Conservation (phyloP, 139 green algal species). For the Picochlorum costavermella region DNA sequence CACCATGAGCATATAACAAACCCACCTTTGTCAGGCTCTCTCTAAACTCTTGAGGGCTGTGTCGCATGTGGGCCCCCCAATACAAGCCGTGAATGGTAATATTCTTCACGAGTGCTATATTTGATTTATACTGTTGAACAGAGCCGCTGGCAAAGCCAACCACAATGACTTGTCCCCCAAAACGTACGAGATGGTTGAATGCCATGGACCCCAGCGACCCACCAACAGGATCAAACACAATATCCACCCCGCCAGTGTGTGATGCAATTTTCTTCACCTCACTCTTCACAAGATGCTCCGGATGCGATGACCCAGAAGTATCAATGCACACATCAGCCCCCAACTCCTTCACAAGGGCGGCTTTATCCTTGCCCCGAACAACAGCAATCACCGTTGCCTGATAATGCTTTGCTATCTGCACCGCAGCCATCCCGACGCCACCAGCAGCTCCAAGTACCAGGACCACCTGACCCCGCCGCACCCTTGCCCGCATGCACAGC, state of each 20-base stretch:
- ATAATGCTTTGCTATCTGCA: conserved; percentile 52
- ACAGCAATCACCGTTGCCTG: conserved; percentile 39
- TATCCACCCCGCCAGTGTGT: conserved; percentile 46
- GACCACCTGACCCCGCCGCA: conserved; percentile 63
- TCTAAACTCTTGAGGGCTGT: conserved; percentile 45
- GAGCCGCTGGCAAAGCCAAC: conserved; percentile 72
- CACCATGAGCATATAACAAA: conserved; percentile 35
- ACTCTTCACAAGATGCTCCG: conserved; percentile 1
- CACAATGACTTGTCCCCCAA: conserved; percentile 73
- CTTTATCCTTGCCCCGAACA: conserved; percentile 29
- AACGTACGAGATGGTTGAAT: conserved; percentile 46
- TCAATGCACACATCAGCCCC: conserved; percentile 57
- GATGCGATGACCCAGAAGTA: conserved; percentile 1
- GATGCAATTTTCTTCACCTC: conserved; percentile 20
- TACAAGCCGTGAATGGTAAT: conserved; percentile 70
- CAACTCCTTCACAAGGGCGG: conserved; percentile 19
- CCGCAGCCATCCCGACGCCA: conserved; percentile 76
- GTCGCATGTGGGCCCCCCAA: conserved; percentile 62
- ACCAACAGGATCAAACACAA: conserved; percentile 79
- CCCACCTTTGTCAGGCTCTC: conserved; percentile 47
- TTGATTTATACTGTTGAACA: conserved; percentile 65
- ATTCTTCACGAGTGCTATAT: conserved; percentile 84
- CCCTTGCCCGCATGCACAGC: conserved; percentile 48
- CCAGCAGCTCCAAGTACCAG: conserved; percentile 76
- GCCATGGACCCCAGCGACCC: conserved; percentile 52